Evolutionary conservation across 768 basidiomycete genomes (phyloP), one percentile per base, ranked within the genome.

Genomic region (Termitomyces sp.): DNA sequence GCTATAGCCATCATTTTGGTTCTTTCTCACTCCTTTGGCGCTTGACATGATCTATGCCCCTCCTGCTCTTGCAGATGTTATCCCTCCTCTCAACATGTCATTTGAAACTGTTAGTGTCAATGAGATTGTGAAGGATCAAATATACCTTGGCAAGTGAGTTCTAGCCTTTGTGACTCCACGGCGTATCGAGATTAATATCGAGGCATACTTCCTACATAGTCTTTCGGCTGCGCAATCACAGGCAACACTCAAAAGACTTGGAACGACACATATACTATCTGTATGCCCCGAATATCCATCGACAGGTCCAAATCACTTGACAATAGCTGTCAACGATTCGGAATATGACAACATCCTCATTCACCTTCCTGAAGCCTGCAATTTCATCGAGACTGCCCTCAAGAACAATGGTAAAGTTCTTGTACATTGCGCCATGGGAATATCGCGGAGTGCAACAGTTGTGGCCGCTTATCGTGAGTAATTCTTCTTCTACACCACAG

Each of bases 381-480:
- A 64, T 14, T 91, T 89, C 67, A 89, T 91, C 31, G 76, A 86
- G 61, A 59, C 73, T 21, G 85, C 88, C 4, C 61, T 90, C 40
- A 66, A 71, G 9, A 38, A 65, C 1, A 78, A 79, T 25, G 86
- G 86, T 0, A 77, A 73, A 45, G 81, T 89, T 5, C 77, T 90
- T 10, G 84, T 90, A 14, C 89, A 90, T 59, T 90, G 89, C 65
- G 73, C 84, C 10, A 86, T 88, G 82, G 89, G 89, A 5, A 70
- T 90, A 8, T 90, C 86, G 0, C 76, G 89, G 59, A 89, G 87
- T 60, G 74, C 82, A 38, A 83, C 87, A 9, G 79, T 82, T 25
- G 73, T 84, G 25, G 79, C 78, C 49, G 83, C 82, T 16, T 85
- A 79, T 65, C 66, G 80, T 83, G 66, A 70, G 81, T 75, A n/a